Conservation (phyloP, 176 grass and related monocot genomes). For the Otatea glauca region DNA sequence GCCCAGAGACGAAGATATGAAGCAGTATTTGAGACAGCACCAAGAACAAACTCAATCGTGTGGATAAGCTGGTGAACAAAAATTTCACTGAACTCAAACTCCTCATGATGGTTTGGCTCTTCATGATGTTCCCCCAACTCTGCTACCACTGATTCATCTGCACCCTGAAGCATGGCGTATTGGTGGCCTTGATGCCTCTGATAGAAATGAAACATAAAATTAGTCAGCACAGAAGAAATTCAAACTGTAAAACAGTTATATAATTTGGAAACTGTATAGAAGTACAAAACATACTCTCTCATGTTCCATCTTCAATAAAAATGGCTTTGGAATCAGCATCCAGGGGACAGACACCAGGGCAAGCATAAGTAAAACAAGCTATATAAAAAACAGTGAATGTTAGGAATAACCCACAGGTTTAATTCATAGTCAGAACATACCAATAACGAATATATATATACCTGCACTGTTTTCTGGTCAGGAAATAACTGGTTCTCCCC, state of each 20-base stretch:
- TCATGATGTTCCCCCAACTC: constrained; percentile 66
- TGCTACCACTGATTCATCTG: constrained; percentile 69
- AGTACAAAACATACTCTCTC: constrained; percentile 55
- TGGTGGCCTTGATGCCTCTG: constrained; percentile 86
- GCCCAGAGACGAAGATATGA: constrained; percentile 98
- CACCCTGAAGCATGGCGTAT: constrained; percentile 58
- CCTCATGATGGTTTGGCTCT: constrained; percentile 61
- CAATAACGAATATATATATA: constrained; percentile 36
- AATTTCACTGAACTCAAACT: constrained; percentile 92
- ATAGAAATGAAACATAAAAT: constrained; percentile 34
- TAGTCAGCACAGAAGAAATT: constrained; percentile 45
- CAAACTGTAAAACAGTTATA: constrained; percentile 23
- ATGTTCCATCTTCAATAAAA: constrained; percentile 84
- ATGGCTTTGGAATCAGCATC: constrained; percentile 95
- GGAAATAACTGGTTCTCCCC: constrained; percentile 95
- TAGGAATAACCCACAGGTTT: neutral
- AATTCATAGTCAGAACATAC: neutral
- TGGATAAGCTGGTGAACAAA: constrained; percentile 97
- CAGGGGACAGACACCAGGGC: constrained; percentile 88
- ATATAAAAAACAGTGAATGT: constrained; percentile 20
- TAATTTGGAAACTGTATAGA: constrained; percentile 4
- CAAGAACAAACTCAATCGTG: constrained; percentile 97
- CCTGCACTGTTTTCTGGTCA: constrained; percentile 87
- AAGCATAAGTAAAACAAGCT: constrained; percentile 78
- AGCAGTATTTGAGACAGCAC: constrained; percentile 94